Conservation (phyloP, 805 yeast species). For the Metschnikowia dekortorum region DNA sequence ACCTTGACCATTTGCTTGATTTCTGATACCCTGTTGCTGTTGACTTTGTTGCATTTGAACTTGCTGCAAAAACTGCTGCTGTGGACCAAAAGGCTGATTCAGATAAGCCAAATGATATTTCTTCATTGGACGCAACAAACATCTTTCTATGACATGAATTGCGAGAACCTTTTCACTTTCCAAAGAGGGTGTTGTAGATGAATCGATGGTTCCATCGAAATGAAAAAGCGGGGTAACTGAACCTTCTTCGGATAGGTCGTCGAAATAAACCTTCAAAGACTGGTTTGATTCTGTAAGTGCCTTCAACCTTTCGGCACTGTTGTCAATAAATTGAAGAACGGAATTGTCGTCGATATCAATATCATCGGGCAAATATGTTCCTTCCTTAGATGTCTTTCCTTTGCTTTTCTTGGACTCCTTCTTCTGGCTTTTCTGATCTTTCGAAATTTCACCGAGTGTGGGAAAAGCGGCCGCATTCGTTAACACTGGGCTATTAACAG, state of each 20-base stretch:
- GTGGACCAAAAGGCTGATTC: constrained; percentile 39
- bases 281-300: constrained; percentile 33
- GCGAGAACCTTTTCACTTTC: constrained; percentile 34
- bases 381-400: constrained; percentile 29
- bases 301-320: constrained; percentile 40
- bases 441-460: constrained; percentile 47
- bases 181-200: constrained; percentile 27
- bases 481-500: constrained; percentile 32
- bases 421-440: constrained; percentile 32
- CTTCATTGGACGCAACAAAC: constrained; percentile 38
- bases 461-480: constrained; percentile 56
- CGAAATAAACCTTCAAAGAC: constrained; percentile 37
- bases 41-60: constrained; percentile 26
- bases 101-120: constrained; percentile 44
- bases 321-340: constrained; percentile 46
- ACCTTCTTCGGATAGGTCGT: constrained; percentile 22
- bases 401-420: constrained; percentile 28
- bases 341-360: constrained; percentile 44
- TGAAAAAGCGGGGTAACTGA: constrained; percentile 46
- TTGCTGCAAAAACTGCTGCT: constrained; percentile 22
- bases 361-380: constrained; percentile 42
- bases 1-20: constrained; percentile 1
- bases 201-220: constrained; percentile 31
- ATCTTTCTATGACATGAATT: constrained; percentile 38
- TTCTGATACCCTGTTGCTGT: background rate